phyloP scores from a whole-genome alignment of 2,329 filamentous ascomycete genomes.

The Biscogniauxia marginata region DNA sequence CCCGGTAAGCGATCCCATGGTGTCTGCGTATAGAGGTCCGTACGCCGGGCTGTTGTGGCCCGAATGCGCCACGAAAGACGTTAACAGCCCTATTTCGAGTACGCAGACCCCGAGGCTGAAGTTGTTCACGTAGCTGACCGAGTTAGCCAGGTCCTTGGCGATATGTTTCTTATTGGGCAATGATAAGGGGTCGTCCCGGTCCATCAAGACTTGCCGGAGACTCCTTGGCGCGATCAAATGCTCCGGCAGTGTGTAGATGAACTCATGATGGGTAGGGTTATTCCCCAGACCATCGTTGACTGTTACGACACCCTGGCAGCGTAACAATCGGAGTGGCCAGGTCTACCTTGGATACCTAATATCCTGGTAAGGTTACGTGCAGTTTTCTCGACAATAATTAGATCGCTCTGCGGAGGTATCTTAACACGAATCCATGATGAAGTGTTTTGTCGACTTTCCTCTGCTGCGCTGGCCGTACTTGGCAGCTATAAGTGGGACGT shows the following conservation, averaged over 20 bases:
- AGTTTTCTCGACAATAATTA: no score
- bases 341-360: no score
- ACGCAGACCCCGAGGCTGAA: slow-evolving; percentile 47
- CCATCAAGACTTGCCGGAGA: background rate
- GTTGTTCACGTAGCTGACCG: slow-evolving; percentile 7
- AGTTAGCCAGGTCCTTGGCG: slow-evolving; percentile 8
- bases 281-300: no score
- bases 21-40: background rate
- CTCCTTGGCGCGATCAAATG: background rate
- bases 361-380: no score
- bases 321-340: background rate
- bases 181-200: background rate
- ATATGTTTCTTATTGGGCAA: slow-evolving; percentile 1
- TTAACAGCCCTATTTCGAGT: slow-evolving; percentile 48
- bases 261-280: background rate
- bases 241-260: background rate
- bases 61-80: slow-evolving; percentile 19
- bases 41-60: background rate
- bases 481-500: no score
- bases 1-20: slow-evolving; percentile 3
- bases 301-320: background rate
- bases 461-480: no score
- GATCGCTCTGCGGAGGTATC: no score
- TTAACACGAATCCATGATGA: no score
- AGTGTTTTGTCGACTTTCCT: no score